These are phyloP conservation scores for Naegleria fowleri DNA, from an alignment of 208 protist species.

Conservation along the genomic window DNA sequence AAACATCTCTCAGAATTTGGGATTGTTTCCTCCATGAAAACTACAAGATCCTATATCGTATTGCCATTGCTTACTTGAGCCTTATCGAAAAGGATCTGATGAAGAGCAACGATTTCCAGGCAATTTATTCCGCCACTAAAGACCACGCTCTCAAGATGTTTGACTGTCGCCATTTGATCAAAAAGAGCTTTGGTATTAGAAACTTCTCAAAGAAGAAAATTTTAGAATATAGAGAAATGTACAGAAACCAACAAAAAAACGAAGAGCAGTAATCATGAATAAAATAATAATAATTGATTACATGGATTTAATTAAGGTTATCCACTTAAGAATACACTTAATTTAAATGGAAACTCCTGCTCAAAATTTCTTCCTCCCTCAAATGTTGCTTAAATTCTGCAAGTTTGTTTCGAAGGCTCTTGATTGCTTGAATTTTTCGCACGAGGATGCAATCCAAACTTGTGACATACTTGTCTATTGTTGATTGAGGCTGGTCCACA, in stretches of 20 bases:
- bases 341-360: constrained; percentile 11
- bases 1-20: constrained; percentile 16
- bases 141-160: not conserved
- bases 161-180: constrained; percentile 8
- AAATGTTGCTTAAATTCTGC: constrained; percentile 49
- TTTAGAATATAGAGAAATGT: not conserved
- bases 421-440: constrained; percentile 64
- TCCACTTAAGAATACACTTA: not conserved
- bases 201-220: not conserved
- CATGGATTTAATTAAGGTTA: too few relatives aligned
- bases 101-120: not conserved
- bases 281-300: too few relatives aligned
- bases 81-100: not conserved
- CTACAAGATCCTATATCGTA: constrained; percentile 10
- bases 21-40: constrained; percentile 4
- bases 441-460: constrained; percentile 68
- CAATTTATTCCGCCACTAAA: not conserved
- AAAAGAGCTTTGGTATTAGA: not conserved
- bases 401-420: constrained; percentile 65
- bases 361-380: constrained; percentile 30
- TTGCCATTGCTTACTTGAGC: not conserved
- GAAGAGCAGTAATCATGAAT: too few relatives aligned
- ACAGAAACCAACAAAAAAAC: not conserved
- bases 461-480: constrained; percentile 74
- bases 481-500: constrained; percentile 74